Base-by-base conservation (phyloP, 2,329 filamentous ascomycete species). In the Penicillium glabrum region DNA sequence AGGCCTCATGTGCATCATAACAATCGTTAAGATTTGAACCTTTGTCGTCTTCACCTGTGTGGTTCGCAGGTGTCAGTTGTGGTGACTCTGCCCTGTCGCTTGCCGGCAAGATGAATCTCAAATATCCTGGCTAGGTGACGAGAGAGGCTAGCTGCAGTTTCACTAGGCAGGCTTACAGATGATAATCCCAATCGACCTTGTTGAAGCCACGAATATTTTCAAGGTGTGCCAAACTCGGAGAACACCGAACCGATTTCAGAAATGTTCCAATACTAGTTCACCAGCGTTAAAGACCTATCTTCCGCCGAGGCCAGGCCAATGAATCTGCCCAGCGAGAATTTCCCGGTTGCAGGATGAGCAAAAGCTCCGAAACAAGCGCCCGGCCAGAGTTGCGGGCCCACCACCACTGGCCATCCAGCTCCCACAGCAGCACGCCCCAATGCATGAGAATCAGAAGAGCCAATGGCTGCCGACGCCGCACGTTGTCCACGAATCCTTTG, bases 371-470 rank as follows among this genome's bases (percentile, higher is more conserved):
- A 3, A 72, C 63, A 16, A 73, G 54, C 8, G 66, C 68, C 14
- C 61, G 64, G 1, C 70, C 72, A 5, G 72, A 72, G 10, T 67
- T 66, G 21, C 62, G 63, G n/a, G 71, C 70, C 72, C 72, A 75
- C 72, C 72, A 75, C 47, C 67, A 57, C 19, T 62, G 61, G 5
- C 65, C 68, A 61, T 74, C 65, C 19, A 74, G 60, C 45, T 70
- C 61, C 6, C 67, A 65, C 1, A 75, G 61, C 5, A 75, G 47
- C 14, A 72, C 70, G 1, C 68, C 72, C 72, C 72, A 75, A 45
- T 75, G 68, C 67, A 72, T 69, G 14, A 74, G 65, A 23, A 73
- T 67, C 43, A 75, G 47, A 14, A 75, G 53, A 1, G 72, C 62
- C 29, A 74, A 56, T 3, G 71, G 67, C 35, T 70, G 64, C 2